Base-by-base conservation (phyloP, 2,329 filamentous ascomycete genomes). In the Pseudopyricularia cyperi region DNA sequence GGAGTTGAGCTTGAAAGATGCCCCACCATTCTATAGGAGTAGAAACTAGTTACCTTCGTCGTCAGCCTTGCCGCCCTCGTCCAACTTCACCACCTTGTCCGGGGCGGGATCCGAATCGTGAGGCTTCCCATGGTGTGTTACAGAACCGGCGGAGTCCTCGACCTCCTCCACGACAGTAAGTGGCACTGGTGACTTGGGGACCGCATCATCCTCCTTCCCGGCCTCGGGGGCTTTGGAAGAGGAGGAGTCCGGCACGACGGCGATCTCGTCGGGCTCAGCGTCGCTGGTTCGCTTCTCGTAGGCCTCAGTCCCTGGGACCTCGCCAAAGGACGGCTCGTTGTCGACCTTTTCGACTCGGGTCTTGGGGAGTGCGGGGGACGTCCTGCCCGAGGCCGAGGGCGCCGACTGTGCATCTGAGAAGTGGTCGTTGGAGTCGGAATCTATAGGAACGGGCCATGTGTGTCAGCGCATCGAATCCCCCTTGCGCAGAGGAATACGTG, bases 351-450 rank as follows among this genome's bases (percentile, higher is more conserved):
- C 77, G 33, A 82, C 72, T 52, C 77, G 67, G 24, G 76, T 80
- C 55, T 69, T 73, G n/a, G 78, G 80, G 52, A 81, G 74, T 24
- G 22, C 24, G 19, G 78, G 75, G 14, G 76, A 76, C 55, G 62
- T 65, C 39, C 64, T 52, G 28, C 66, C 8, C 67, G 70, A 62
- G 65, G 76, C 57, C 59, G 65, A 53, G 62, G 70, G 52, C 24
- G 65, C 73, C 33, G 79, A 82, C 52, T 77, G 77, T 33, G 82
- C 81, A 62, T 85, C 82, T 50, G 78, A 83, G 65, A 83, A 85
- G 66, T 85, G 82, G 58, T 85, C 82, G 46, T 85, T 82, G 28
- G 79, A 83, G 56, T 84, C 82, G 48, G 80, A 82, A 14, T 34
- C 24, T 34, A 12, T 26, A 24, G 24, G 15, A 19, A 2, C 39